Base-by-base conservation (phyloP, 2,329 filamentous ascomycete genomes). In the Furcasterigmium sp. region DNA sequence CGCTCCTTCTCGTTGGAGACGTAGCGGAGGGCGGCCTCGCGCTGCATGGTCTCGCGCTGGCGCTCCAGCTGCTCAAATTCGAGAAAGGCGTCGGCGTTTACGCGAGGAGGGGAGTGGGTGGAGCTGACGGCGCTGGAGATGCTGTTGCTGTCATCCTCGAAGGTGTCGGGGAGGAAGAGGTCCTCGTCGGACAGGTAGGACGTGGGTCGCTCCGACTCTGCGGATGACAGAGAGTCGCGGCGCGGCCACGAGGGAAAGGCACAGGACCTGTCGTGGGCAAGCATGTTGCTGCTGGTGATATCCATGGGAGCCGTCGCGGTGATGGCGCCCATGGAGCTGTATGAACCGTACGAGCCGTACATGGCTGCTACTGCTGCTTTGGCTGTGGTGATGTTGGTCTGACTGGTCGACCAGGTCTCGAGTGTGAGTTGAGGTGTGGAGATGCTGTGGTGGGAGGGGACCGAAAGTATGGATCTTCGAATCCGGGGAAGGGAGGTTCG, bases 171-270 rank as follows among this genome's bases (percentile, higher is more conserved):
- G 45, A 75, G 68, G 60, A 78, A 75, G 43, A 83, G 73, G 53
- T 83, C 80, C 62, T 83, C 80, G 65, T 84, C 80, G 34, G 78
- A 80, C 49, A 83, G 68, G 60, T 72, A 80, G 1, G 76, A 76
- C 3, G 73, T 73, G 15, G 75, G 70, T 46, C 71, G 69, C 51
- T 67, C 61, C 42, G 56, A 56, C 51, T 65, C 59, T 42, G 62
- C 61, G 50, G 68, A 65, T 41, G 65, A 66, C 47, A 80, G 69
- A 30, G 74, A 76, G 14, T 69, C 65, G 34, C 76, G 68, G 45
- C 75, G 70, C 20, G 76, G 76, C 77, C 77, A 81, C 19, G 74
- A 78, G 21, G 77, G 77, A 51, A 72, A 80, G 20, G 76, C 77
- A 62, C 76, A 80, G 29, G 61, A 61, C 21, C 64, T 58, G 52